Conservation (phyloP, 192 early-diverging fungal genomes). For the Gonapodya sp. region DNA sequence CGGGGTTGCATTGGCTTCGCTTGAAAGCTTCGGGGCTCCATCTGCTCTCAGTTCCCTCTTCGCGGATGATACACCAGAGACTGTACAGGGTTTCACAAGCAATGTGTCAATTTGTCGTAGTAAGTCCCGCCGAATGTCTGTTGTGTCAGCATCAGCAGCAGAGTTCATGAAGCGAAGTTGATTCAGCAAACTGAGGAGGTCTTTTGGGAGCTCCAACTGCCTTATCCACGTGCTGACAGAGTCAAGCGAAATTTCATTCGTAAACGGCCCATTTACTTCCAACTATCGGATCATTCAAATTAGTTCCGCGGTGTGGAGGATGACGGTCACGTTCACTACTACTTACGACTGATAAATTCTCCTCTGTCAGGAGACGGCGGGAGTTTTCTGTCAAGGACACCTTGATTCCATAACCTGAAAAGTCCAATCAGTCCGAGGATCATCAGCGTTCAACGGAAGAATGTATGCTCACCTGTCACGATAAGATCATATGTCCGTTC, state of each 20-base stretch:
- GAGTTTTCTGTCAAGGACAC: constrained; percentile 29
- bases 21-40: neutral
- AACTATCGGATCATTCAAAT: neutral
- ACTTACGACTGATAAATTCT: constrained; percentile 26
- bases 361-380: constrained; percentile 28
- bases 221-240: neutral
- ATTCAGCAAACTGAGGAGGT: neutral
- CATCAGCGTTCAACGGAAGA: neutral
- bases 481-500: constrained; percentile 28
- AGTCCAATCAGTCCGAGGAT: neutral
- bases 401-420: constrained; percentile 33
- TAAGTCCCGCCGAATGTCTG: neutral
- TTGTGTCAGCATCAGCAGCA: neutral
- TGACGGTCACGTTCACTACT: too few relatives aligned
- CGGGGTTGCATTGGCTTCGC: too few relatives aligned
- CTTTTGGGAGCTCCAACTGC: neutral
- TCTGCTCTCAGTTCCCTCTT: neutral
- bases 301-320: neutral
- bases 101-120: neutral
- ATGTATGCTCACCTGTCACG: constrained; percentile 20
- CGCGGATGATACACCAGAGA: neutral
- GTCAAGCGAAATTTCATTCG: neutral
- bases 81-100: neutral
- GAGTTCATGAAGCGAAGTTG: neutral
- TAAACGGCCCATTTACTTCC: neutral